These are phyloP conservation scores for Lonicera japonica DNA, from an alignment of 129 eudicot genomes.

Conservation along the genomic window DNA sequence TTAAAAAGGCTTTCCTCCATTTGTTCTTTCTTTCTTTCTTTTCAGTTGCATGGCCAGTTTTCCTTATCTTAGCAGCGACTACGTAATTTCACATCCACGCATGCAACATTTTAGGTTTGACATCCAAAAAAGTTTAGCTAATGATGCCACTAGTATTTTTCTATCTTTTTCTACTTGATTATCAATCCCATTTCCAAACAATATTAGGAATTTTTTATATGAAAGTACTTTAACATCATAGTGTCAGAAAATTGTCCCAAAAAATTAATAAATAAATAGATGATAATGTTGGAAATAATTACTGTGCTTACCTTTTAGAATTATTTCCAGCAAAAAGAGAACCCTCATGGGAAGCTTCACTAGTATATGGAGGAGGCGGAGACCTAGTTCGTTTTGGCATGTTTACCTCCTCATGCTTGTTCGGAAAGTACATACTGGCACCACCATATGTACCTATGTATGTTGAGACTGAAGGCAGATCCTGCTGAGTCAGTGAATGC, in stretches of 20 bases:
- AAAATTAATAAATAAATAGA: background rate
- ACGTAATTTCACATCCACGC: background rate
- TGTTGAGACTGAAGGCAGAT: slow-evolving; percentile 5
- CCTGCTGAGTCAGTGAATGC: slow-evolving; percentile 13
- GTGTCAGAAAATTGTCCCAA: background rate
- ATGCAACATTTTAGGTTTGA: background rate
- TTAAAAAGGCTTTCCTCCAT: too few species aligned
- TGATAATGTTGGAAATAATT: background rate
- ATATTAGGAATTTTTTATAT: too few species aligned
- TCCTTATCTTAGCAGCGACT: background rate
- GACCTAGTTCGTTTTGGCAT: slow-evolving; percentile 34
- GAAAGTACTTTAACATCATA: too few species aligned
- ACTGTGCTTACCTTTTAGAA: slow-evolving; percentile 23
- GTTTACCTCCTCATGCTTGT: slow-evolving; percentile 22
- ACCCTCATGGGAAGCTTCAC: slow-evolving; percentile 18
- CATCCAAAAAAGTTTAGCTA: background rate
- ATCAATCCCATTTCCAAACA: too few species aligned
- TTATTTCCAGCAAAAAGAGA: slow-evolving; percentile 9
- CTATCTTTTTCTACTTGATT: background rate
- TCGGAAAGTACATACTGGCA: slow-evolving; percentile 13
- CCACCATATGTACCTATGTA: slow-evolving; percentile 4
- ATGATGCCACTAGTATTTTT: too few species aligned
- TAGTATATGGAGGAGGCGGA: slow-evolving; percentile 21
- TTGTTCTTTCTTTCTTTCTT: too few species aligned
- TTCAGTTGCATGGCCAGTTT: background rate